These are phyloP conservation scores for Oryza punctata DNA, from an alignment of 176 grass and related monocot genomes.

Conservation along the genomic window DNA sequence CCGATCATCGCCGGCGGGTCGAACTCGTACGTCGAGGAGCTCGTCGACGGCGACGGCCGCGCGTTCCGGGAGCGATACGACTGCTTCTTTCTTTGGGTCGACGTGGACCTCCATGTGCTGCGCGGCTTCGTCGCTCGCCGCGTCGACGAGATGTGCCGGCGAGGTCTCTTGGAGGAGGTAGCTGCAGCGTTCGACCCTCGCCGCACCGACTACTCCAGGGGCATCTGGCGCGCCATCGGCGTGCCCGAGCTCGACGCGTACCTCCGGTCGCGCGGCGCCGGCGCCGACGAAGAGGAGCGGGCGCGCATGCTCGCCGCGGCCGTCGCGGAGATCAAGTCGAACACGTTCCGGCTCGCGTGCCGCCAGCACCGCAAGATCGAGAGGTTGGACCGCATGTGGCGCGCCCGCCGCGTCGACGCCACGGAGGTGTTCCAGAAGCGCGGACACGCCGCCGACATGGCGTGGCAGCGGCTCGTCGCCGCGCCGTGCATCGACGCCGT, in stretches of 20 bases:
- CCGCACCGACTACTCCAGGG: slow-evolving; percentile 70
- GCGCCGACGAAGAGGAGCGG: slow-evolving; percentile 38
- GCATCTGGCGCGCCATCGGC: slow-evolving; percentile 78
- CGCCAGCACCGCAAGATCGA: slow-evolving; percentile 78
- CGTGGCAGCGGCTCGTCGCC: slow-evolving; percentile 65
- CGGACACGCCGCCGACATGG: slow-evolving; percentile 44
- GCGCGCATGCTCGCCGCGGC: slow-evolving; percentile 51
- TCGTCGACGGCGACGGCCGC: slow-evolving; percentile 59
- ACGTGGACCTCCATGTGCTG: slow-evolving; percentile 64
- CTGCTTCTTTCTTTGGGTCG: slow-evolving; percentile 92
- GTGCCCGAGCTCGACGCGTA: slow-evolving; percentile 84
- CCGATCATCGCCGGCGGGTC: slow-evolving; percentile 87
- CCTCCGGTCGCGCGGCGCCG: slow-evolving; percentile 42
- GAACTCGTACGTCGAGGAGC: slow-evolving; percentile 88
- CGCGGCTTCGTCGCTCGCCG: slow-evolving; percentile 61
- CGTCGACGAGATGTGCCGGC: slow-evolving; percentile 74
- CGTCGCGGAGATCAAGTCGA: slow-evolving; percentile 75
- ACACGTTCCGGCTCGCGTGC: slow-evolving; percentile 68
- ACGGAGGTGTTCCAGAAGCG: slow-evolving; percentile 62
- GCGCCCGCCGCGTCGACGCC: slow-evolving; percentile 71
- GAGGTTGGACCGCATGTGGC: slow-evolving; percentile 64
- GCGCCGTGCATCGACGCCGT: slow-evolving; percentile 53
- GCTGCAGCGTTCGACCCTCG: slow-evolving; percentile 53
- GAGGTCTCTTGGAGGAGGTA: slow-evolving; percentile 75
- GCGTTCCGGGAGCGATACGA: slow-evolving; percentile 66